Percentiles rank a stretch among this genome's conserved stretches.
Evolutionary conservation across 768 basidiomycete genomes (phyloP).

Genomic region (Cystoderma amianthinum): DNA sequence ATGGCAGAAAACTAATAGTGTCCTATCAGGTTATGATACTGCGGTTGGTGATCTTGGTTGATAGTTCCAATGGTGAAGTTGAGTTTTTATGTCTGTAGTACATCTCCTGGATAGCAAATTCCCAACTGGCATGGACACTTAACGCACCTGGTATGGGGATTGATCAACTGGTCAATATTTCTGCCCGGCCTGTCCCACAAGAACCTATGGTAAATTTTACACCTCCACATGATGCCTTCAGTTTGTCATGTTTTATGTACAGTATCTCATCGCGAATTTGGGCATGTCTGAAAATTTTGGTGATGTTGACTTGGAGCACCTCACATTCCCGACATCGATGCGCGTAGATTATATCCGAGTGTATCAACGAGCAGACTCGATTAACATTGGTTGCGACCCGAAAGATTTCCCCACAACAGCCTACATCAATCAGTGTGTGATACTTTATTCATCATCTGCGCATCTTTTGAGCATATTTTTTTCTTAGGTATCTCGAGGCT

Average conservation of each 20-base stretch:
- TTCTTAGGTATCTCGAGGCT: conserved; percentile 45
- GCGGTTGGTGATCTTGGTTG: neutral
- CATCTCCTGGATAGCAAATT: conserved; percentile 64
- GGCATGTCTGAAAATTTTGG: conserved; percentile 66
- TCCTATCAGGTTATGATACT: too few species aligned
- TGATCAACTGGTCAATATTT: conserved; percentile 43
- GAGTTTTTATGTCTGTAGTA: conserved; percentile 47
- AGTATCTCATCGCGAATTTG: conserved; percentile 64
- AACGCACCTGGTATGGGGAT: conserved; percentile 38
- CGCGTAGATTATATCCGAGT: conserved; percentile 74
- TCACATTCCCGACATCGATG: conserved; percentile 53
- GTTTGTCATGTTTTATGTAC: conserved; percentile 10
- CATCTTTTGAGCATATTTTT: conserved; percentile 7
- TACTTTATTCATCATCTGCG: conserved; percentile 1
- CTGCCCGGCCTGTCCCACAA: conserved; percentile 45
- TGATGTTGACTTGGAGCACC: conserved; percentile 41
- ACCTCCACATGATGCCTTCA: conserved; percentile 15
- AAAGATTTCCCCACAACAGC: conserved; percentile 55
- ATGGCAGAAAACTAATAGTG: too few species aligned
- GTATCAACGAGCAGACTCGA: conserved; percentile 40
- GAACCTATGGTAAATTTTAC: conserved; percentile 64
- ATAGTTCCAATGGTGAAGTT: conserved; percentile 14
- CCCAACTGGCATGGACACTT: conserved; percentile 50
- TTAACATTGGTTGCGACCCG: conserved; percentile 64
- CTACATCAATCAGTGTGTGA: conserved; percentile 59